Base-by-base conservation (phyloP, 75 land plant genomes). In the Selaginella tamariscina region DNA sequence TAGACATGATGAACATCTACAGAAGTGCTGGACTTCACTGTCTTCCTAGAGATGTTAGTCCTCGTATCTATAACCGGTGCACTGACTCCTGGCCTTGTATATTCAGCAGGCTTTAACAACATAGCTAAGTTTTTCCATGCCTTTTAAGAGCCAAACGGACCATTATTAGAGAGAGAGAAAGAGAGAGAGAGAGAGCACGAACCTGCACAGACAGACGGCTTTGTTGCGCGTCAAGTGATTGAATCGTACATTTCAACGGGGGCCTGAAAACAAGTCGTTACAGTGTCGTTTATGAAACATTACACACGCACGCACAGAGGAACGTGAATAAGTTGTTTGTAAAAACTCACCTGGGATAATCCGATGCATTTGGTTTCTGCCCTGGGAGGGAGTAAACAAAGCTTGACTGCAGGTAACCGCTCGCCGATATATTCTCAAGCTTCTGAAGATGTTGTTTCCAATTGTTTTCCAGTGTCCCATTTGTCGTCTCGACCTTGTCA, bases 71-170 rank as follows among this genome's bases (percentile, higher is more conserved):
- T 39, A 32, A 79, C 55, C 21, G 83, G 82, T 63, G 73, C 71
- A 77, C 81, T 84, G 32, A 76, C 70, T 32, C 98, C 98, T 54
- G 98, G 96, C 66, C 79, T 85, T 59, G 75, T 18, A 67, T 87
- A 90, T 21, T 65, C 79, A 32, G 15, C 15, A 15, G 5, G 49
- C 15, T 5, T 39, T 27, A 15, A 69, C 74, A 70, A 55, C 77
- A 68, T 74, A 72, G 56, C 69, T 73, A 93, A 77, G 71, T 64
- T 56, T 55, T 79, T 71, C 86, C 90, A 84, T 24, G 85, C 96
- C 98, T 93, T 39, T 39, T 39, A 5, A n/a, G n/a, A n/a, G n/a
- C n/a, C n/a, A n/a, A n/a, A n/a, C n/a, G n/a, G n/a, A n/a, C n/a
- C n/a, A n/a, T n/a, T n/a, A n/a, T n/a, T n/a, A n/a, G n/a, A n/a